Evolutionary conservation across 805 yeast species (phyloP).

Genomic region (Candida ipomoeae): DNA sequence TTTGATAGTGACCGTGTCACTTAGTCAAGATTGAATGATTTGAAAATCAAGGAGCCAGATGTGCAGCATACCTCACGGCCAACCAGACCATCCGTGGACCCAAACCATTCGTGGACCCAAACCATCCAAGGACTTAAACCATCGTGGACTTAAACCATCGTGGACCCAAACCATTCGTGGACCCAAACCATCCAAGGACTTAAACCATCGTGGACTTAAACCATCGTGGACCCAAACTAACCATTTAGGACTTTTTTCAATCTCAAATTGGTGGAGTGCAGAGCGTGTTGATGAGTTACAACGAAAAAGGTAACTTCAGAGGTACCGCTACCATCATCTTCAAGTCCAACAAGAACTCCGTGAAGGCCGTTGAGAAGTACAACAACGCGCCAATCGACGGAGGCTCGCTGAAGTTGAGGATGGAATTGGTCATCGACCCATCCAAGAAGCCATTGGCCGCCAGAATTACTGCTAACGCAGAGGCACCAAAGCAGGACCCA

Average conservation of each 20-base stretch:
- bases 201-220: neutral
- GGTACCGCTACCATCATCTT: conserved; percentile 90
- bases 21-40: neutral
- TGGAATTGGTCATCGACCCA: conserved; percentile 85
- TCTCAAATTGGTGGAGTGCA: conserved; percentile 83
- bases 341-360: conserved; percentile 63
- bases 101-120: neutral
- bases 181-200: neutral
- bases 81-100: neutral
- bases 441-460: conserved; percentile 67
- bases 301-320: conserved; percentile 82
- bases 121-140: neutral
- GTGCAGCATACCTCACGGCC: neutral
- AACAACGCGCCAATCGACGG: conserved; percentile 93
- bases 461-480: conserved; percentile 58
- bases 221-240: conserved; percentile 20
- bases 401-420: conserved; percentile 70
- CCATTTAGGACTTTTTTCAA: conserved; percentile 77
- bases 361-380: conserved; percentile 74
- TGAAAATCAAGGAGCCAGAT: neutral
- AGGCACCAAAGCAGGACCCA: conserved; percentile 21
- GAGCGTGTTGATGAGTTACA: conserved; percentile 69
- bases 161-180: neutral
- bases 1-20: neutral
- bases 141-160: neutral